Evolutionary conservation across 768 basidiomycete species (phyloP).

Genomic region (Mycena epipterygia): DNA sequence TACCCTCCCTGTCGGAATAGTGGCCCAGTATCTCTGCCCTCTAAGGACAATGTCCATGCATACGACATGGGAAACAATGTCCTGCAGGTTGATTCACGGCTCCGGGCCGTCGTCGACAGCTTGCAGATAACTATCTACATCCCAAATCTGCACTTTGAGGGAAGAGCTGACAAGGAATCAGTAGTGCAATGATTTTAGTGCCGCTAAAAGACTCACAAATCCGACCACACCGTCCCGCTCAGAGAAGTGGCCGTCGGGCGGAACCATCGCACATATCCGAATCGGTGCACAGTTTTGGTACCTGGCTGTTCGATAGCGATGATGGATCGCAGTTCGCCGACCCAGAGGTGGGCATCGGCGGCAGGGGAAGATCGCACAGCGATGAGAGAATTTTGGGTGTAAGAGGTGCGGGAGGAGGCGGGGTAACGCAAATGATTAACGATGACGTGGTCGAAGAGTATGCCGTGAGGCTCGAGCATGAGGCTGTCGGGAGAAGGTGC

Average conservation of each 20-base stretch:
- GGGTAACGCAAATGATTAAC: neutral
- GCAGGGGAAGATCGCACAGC: neutral
- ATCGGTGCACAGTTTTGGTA: neutral
- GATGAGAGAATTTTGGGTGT: neutral
- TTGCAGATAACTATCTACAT: neutral
- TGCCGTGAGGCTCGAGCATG: neutral
- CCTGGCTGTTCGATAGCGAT: neutral
- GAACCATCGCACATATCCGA: slow-evolving; percentile 20
- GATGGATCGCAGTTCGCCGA: neutral
- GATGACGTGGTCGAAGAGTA: slow-evolving; percentile 12
- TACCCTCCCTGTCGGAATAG: slow-evolving; percentile 9
- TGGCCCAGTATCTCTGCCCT: slow-evolving; percentile 5
- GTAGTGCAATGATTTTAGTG: neutral
- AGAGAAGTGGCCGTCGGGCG: neutral
- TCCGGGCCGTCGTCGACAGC: neutral
- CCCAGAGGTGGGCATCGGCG: neutral
- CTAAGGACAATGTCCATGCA: neutral
- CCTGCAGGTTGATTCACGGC: neutral
- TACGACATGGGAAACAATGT: slow-evolving; percentile 8
- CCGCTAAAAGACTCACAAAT: neutral
- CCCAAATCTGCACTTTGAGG: slow-evolving; percentile 8
- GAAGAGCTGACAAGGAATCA: neutral
- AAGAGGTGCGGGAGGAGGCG: neutral
- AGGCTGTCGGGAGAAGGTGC: slow-evolving; percentile 3
- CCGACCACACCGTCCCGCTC: neutral